phyloP scores from a whole-genome alignment of 2,329 filamentous ascomycete genomes.

The Xylariaceae sp. region DNA sequence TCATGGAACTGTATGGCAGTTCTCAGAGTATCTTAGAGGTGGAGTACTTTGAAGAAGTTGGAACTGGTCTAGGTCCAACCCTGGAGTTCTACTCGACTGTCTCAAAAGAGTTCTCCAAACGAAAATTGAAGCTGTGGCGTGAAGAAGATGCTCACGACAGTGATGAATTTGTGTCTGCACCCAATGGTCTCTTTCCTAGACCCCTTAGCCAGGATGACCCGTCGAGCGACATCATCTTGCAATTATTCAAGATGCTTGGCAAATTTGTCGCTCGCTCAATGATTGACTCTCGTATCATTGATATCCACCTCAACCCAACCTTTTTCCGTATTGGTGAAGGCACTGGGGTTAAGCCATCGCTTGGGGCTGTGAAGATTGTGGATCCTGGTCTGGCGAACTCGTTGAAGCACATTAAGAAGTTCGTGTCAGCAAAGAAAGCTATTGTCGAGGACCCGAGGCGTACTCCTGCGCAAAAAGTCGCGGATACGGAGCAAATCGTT shows the following conservation, averaged over 20 bases:
- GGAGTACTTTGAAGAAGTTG: conserved; percentile 98
- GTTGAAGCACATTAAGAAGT: conserved; percentile 80
- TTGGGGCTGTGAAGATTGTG: conserved; percentile 84
- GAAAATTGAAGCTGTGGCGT: conserved; percentile 94
- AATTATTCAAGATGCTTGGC: conserved; percentile 87
- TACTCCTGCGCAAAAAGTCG: conserved; percentile 63
- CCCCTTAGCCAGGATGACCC: conserved; percentile 79
- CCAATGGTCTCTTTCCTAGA: conserved; percentile 82
- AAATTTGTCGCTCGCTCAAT: conserved; percentile 98
- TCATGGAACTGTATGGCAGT: conserved; percentile 98
- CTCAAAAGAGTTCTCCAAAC: conserved; percentile 94
- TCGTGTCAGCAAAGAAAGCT: conserved; percentile 73
- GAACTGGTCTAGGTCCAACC: conserved; percentile 90
- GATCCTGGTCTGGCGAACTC: conserved; percentile 83
- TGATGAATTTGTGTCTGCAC: conserved; percentile 79
- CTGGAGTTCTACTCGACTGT: conserved; percentile 97
- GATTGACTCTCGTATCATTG: conserved; percentile 96
- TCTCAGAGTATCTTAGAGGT: conserved; percentile 94
- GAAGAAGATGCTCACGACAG: conserved; percentile 71
- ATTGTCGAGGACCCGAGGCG: conserved; percentile 68
- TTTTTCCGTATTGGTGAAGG: conserved; percentile 91
- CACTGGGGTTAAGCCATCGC: conserved; percentile 67
- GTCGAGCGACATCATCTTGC: conserved; percentile 79
- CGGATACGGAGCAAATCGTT: conserved; percentile 61
- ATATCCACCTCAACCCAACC: conserved; percentile 93